Evolutionary conservation across 768 basidiomycete genomes (phyloP), one percentile per base, ranked within the genome.

Genomic region (Termitomyces sp.): DNA sequence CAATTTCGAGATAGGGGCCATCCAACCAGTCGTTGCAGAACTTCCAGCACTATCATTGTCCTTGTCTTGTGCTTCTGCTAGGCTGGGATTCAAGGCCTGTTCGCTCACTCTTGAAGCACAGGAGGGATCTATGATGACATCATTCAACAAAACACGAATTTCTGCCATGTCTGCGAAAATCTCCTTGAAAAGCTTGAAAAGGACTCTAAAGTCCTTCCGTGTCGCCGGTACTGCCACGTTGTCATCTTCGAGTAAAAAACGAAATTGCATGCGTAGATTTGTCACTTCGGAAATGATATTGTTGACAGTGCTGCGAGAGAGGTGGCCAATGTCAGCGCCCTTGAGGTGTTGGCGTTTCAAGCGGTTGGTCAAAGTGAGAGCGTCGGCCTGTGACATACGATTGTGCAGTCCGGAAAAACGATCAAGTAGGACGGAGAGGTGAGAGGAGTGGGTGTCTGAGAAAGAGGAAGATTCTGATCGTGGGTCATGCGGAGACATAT

Each of bases 311-410:
- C 82, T 83, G 44, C 88, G 85, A 0, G 94, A 95, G 17, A 98
- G 79, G 68, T 97, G 89, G 31, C 85, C 82, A 31, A 98, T 81
- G 62, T 97, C 94, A 9, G 92, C 89, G 23, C 88, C 89, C 57
- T 82, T 82, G 19, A 98, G 78, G 64, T 95, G 85, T 63, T 98
- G 95, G 55, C 94, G 87, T 71, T 92, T 95, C 27, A 98, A 76
- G 27, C 97, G 86, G 61, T 90, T 90, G 32, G 92, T 92, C 41
- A 98, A 77, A 2, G 92, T 94, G 21, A 88, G 77, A 2, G 95
- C 87, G 63, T 98, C 95, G 1, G 95, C 87, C 60, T 89, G 82
- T 27, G 78, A 75, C 57, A 95, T 78, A 31, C 77, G 75, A 59
- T 68, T 75, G 43, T 78, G 63, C 3, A 98, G 73, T 27, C 78